phyloP scores from a whole-genome alignment of 2,329 filamentous ascomycete species.

The Scytalidium lignicola region DNA sequence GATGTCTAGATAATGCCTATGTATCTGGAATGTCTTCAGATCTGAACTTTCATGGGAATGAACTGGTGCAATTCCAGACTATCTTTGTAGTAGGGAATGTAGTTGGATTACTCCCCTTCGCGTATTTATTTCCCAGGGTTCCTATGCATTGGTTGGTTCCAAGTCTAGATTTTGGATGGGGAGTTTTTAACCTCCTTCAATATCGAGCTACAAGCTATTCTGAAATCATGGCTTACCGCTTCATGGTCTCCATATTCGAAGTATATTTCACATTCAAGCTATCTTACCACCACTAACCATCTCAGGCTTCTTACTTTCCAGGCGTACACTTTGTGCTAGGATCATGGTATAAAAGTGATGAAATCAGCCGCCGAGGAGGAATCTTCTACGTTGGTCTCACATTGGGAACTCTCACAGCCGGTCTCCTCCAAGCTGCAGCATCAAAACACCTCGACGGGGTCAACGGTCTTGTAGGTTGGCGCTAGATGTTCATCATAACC shows the following conservation, averaged over 20 bases:
- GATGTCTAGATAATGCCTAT: constrained; percentile 27
- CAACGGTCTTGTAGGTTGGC: constrained; percentile 22
- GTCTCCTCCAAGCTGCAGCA: constrained; percentile 8
- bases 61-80: constrained; percentile 33
- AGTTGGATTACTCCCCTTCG: constrained; percentile 21
- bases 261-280: constrained; percentile 27
- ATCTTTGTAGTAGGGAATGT: constrained; percentile 21
- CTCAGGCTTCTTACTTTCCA: no score
- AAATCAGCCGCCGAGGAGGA: constrained; percentile 10
- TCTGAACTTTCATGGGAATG: constrained; percentile 43
- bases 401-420: constrained; percentile 8
- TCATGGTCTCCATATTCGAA: constrained; percentile 50
- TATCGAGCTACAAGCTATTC: constrained; percentile 36
- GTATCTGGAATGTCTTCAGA: constrained; percentile 32
- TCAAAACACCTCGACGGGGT: constrained; percentile 28
- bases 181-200: constrained; percentile 22
- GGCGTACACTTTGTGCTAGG: constrained; percentile 27
- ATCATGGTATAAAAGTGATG: constrained; percentile 26
- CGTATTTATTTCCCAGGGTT: constrained; percentile 22
- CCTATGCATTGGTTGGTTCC: constrained; percentile 24
- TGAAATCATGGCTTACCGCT: constrained; percentile 48
- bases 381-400: constrained; percentile 9
- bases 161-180: constrained; percentile 20
- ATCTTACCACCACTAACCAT: no score
- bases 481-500: constrained; percentile 29